These are phyloP conservation scores for Biancaea sappan DNA, from an alignment of 306 rosid genomes.

Conservation along the genomic window DNA sequence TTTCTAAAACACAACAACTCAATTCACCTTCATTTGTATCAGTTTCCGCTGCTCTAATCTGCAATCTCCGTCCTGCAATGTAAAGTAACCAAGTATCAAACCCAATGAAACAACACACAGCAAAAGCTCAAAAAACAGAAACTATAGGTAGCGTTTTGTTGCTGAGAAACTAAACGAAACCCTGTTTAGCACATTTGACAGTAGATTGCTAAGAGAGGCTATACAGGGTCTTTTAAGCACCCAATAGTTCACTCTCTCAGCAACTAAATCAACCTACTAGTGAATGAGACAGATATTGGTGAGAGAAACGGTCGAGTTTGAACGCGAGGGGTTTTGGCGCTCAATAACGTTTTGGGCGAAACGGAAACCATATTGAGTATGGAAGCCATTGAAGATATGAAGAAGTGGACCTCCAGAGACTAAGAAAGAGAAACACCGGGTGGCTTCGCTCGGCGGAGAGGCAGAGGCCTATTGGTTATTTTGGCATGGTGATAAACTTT, in stretches of 20 bases:
- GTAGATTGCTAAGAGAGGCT: neutral
- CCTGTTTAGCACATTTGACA: neutral
- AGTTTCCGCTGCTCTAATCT: conserved; percentile 63
- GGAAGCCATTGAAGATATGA: conserved; percentile 56
- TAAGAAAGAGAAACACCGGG: neutral
- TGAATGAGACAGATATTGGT: conserved; percentile 48
- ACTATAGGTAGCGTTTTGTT: neutral
- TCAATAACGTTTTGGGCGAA: conserved; percentile 42
- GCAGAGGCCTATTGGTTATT: neutral
- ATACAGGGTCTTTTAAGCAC: neutral
- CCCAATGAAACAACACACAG: neutral
- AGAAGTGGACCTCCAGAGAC: neutral
- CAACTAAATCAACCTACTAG: conserved; percentile 51
- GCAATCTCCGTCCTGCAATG: conserved; percentile 56
- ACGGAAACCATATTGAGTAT: conserved; percentile 47
- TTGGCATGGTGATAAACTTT: conserved; percentile 39
- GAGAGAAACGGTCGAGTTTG: conserved; percentile 36
- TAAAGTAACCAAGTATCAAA: conserved; percentile 19
- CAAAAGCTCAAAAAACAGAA: neutral
- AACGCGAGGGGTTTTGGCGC: conserved; percentile 31
- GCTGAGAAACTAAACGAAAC: neutral
- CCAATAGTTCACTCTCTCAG: neutral
- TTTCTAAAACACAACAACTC: neutral
- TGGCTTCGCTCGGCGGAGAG: neutral
- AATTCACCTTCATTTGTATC: conserved; percentile 61